Base-by-base conservation (phyloP, 2,329 filamentous ascomycete genomes). In the Grosmannia clavigera region DNA sequence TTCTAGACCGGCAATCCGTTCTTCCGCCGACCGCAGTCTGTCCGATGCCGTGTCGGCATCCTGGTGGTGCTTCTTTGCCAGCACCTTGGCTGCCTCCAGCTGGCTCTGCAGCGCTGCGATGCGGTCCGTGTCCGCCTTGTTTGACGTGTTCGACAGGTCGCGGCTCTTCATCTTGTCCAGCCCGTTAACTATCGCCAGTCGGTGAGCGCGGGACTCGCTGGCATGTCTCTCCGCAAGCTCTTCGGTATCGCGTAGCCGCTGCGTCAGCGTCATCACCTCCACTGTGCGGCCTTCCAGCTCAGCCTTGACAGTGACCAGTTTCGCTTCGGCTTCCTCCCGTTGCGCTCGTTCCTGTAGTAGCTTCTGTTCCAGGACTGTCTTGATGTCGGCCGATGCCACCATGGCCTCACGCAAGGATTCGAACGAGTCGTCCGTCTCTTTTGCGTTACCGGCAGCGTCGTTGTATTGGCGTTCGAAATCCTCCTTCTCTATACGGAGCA, bases 1-100 rank as follows among this genome's bases (percentile, higher is more conserved):
- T 72, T 99, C 94, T 3, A 99, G 81, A 7, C 94, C 94, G 5
- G 94, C 95, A 70, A 99, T 97, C 51, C 94, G 86, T 75, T 97
- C 95, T 73, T 99, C 95, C 3, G 94, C 94, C 61, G 87, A 87
- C 58, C 94, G 87, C 58, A 99, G 79, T 70, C 92, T 95, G 69
- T 96, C 91, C 0, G 90, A 87, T 3, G 92, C 91, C 31, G 80
- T 75, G 70, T 99, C 90, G 1, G 92, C 92, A 61, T 95, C 92
- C 62, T 86, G 81, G 71, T 96, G 91, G 66, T 96, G 95, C 68
- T 90, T 90, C 71, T 87, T 88, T 33, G 92, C 90, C 70, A 97
- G 76, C 2, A 78, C 79, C 67, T 90, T 95, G 19, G 92, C 88
- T 52, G 86, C 76, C 64, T 86, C 81, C 16, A 96, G 78, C 70